phyloP scores from a whole-genome alignment of 1,284 basidiomycete species.

The Athelia sp. region DNA sequence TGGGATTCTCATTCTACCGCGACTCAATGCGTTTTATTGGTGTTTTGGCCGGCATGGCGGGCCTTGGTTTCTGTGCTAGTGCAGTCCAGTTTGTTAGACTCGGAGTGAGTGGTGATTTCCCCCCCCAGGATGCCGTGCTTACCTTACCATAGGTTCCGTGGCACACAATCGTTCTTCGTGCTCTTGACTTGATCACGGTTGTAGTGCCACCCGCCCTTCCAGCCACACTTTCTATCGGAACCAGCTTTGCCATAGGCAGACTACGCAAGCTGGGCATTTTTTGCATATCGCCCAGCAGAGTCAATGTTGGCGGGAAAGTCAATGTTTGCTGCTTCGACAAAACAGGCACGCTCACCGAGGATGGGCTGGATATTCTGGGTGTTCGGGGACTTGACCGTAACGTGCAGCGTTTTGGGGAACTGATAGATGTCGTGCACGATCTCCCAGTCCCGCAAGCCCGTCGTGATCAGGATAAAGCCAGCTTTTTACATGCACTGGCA shows the following conservation, averaged over 20 bases:
- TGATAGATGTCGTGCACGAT: constrained; percentile 85
- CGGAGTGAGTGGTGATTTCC: constrained; percentile 65
- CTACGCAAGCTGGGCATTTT: constrained; percentile 89
- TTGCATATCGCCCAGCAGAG: constrained; percentile 95
- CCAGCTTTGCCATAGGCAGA: constrained; percentile 90
- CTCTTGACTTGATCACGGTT: constrained; percentile 95
- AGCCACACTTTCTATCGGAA: constrained; percentile 96
- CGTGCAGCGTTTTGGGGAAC: constrained; percentile 82
- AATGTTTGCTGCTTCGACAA: constrained; percentile 99
- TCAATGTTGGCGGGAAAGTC: constrained; percentile 95
- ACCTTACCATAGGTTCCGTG: constrained; percentile 74
- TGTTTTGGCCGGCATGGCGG: constrained; percentile 86
- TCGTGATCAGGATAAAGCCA: constrained; percentile 73
- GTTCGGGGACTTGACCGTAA: constrained; percentile 79
- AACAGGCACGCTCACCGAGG: constrained; percentile 97
- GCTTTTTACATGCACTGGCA: constrained; percentile 87
- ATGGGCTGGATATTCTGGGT: constrained; percentile 95
- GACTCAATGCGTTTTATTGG: constrained; percentile 97
- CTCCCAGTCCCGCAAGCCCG: constrained; percentile 50
- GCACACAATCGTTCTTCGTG: constrained; percentile 90
- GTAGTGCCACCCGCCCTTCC: constrained; percentile 98
- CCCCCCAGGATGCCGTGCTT: too few relatives aligned
- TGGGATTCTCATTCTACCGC: constrained; percentile 96
- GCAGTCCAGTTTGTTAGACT: constrained; percentile 91
- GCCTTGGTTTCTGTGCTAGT: constrained; percentile 83